Evolutionary conservation across 331 rosid genomes (phyloP).

Genomic region (Telfairia occidentalis): DNA sequence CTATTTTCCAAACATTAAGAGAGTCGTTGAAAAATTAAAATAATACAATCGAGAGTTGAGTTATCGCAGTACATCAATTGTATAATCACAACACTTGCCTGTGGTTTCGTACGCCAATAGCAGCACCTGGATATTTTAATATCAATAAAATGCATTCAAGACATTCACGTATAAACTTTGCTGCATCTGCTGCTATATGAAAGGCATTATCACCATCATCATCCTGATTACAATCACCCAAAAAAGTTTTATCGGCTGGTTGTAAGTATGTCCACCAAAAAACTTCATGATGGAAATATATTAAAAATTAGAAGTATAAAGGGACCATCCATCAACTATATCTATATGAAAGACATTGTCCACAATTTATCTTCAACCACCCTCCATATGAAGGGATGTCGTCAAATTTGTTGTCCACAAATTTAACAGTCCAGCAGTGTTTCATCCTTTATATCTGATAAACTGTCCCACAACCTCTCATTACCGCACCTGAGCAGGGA

Average conservation of each 20-base stretch:
- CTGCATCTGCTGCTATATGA: constrained; percentile 95
- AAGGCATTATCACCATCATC: constrained; percentile 97
- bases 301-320: not conserved
- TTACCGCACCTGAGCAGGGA: not conserved
- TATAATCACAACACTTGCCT: constrained; percentile 35
- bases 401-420: not conserved
- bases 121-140: constrained; percentile 77
- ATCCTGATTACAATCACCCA: constrained; percentile 39
- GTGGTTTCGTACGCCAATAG: constrained; percentile 79
- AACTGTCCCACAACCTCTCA: not conserved
- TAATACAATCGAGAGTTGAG: not conserved
- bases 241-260: not conserved
- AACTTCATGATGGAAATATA: not conserved
- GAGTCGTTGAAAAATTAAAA: not conserved
- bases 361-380: not conserved
- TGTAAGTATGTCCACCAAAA: not conserved
- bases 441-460: not conserved
- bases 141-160: constrained; percentile 85
- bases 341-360: not conserved
- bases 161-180: constrained; percentile 92
- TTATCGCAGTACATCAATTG: constrained; percentile 8
- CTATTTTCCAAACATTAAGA: constrained; percentile 28
- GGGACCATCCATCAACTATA: not conserved
- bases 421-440: not conserved
- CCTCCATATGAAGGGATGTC: not conserved